Percentiles rank a stretch among this genome's conserved stretches.
Evolutionary conservation across 192 early-diverging fungal species (phyloP).

Genomic region (Phycomyces blakesleeanus): DNA sequence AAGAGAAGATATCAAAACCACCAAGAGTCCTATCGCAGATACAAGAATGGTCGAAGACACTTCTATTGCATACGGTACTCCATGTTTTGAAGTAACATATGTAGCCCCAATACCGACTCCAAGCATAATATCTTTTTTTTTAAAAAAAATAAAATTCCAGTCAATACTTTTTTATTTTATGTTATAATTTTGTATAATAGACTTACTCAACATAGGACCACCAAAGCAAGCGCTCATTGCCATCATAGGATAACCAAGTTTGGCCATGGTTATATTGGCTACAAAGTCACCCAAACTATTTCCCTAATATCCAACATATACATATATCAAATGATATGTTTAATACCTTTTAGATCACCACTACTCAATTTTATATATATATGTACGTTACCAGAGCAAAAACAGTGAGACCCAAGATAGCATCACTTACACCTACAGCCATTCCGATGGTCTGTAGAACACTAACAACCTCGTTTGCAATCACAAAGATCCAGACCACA

Average conservation of each 20-base stretch:
- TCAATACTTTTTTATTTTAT: neutral
- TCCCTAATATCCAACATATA: constrained; percentile 37
- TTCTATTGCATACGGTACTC: constrained; percentile 50
- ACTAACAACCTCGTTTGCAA: constrained; percentile 89
- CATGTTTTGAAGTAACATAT: constrained; percentile 47
- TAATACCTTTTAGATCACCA: constrained; percentile 22
- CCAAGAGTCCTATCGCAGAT: constrained; percentile 63
- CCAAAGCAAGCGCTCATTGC: constrained; percentile 94
- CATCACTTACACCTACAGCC: constrained; percentile 73
- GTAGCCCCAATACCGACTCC: constrained; percentile 79
- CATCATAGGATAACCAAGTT: constrained; percentile 91
- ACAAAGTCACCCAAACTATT: constrained; percentile 88
- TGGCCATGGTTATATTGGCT: constrained; percentile 88
- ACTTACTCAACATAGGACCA: constrained; percentile 81
- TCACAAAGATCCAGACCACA: constrained; percentile 82
- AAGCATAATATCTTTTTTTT: constrained; percentile 77
- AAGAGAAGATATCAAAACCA: constrained; percentile 55
- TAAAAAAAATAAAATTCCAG: constrained; percentile 13
- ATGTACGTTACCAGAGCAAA: constrained; percentile 87
- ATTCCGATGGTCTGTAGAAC: constrained; percentile 77
- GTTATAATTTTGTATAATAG: neutral
- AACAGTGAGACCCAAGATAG: constrained; percentile 77
- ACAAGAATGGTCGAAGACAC: constrained; percentile 67
- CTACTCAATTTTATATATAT: constrained; percentile 32
- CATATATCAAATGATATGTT: neutral